Base-by-base conservation (phyloP, 495 filamentous ascomycete genomes). In the Pseudomonodictys pantanalensis region DNA sequence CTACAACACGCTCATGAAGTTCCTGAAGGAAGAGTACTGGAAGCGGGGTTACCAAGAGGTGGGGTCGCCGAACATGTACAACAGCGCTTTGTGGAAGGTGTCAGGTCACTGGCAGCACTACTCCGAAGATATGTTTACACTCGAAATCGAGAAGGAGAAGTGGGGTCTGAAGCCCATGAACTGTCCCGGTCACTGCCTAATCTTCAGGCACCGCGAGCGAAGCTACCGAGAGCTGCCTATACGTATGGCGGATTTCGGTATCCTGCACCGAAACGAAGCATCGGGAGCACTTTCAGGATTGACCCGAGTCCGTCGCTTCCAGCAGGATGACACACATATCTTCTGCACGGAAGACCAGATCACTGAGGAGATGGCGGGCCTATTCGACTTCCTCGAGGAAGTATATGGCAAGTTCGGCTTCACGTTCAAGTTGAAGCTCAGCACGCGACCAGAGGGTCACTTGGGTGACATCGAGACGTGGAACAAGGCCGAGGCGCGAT, bases 121-220 rank as follows among this genome's bases (percentile, higher is more conserved):
- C 80, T 81, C 89, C 62, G 92, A 97, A 25, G 90, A 96, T 73
- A 97, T 98, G 93, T 97, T 97, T 76, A 83, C 86, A 33, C 81
- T 97, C 55, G 85, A 95, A 30, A 82, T 92, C 30, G 91, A 97
- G 68, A 96, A 97, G 79, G 85, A 90, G 54, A 82, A 87, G 44
- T 91, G 83, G 72, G 88, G 78, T 11, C 79, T 98, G 38, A 98
- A 98, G 77, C 93, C 95, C 30, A 98, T 98, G 93, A 97, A 97
- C 74, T 98, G 93, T 75, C 93, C 95, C 2, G 90, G 88, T 7
- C 89, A 93, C 72, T 88, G 85, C 65, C 72, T 89, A 24, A 79
- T 95, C 55, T 95, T 93, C 70, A 80, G 75, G 15, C 86, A 89
- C 69, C 79, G 87, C 50, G 91, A 88, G 62, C 81, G 86, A 64